Conservation (phyloP, 148 eudicot genomes). For the Rhododendron mucronatum region DNA sequence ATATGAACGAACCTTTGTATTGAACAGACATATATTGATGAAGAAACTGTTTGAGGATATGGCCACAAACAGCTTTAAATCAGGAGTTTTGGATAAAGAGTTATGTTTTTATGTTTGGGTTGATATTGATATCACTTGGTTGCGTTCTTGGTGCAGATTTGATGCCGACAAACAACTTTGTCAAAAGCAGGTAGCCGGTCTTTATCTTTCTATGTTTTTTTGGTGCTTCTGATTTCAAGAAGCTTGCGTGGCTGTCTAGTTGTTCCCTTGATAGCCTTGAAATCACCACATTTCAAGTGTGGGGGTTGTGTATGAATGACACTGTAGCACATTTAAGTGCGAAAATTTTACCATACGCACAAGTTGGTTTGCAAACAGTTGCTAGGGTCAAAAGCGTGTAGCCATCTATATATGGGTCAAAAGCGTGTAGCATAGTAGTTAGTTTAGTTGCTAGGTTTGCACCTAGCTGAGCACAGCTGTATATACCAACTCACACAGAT, state of each 20-base stretch:
- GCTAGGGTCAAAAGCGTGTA: too few species aligned
- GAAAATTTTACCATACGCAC: background rate
- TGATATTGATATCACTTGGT: constrained; percentile 11
- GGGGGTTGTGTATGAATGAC: too few species aligned
- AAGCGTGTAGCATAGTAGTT: too few species aligned
- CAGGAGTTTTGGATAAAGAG: too few species aligned
- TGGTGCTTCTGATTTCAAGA: background rate
- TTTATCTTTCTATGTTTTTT: background rate
- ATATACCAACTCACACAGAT: too few species aligned
- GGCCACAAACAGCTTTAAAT: too few species aligned
- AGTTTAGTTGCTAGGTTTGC: too few species aligned
- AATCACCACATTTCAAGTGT: background rate
- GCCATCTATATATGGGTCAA: too few species aligned
- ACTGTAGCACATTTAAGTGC: background rate
- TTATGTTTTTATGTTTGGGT: background rate
- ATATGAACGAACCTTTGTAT: too few species aligned
- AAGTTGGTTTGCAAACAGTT: background rate
- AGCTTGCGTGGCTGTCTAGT: background rate
- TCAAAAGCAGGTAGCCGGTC: constrained; percentile 75
- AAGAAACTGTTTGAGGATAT: too few species aligned
- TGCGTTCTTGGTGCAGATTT: constrained; percentile 40
- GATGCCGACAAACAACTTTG: constrained; percentile 91
- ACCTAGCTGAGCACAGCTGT: too few species aligned
- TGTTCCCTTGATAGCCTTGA: background rate
- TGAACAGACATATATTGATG: too few species aligned